These are phyloP conservation scores for Talaromyces funiculosus DNA, from an alignment of 2,329 filamentous ascomycete genomes.

Conservation along the genomic window DNA sequence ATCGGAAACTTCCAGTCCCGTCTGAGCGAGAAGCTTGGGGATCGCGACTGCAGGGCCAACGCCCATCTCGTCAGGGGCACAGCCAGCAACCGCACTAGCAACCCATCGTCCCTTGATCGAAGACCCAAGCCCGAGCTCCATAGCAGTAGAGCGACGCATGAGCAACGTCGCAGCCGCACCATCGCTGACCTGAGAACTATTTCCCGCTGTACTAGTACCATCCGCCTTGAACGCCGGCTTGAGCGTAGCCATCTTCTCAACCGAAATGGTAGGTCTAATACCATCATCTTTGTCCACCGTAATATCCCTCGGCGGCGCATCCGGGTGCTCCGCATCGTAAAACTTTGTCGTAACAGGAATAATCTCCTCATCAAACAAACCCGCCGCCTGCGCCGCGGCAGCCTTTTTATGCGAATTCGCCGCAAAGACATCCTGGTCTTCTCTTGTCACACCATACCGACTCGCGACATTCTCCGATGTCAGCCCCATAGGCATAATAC, in stretches of 20 bases:
- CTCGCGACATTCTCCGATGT: slow-evolving; percentile 84
- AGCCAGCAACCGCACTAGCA: slow-evolving; percentile 68
- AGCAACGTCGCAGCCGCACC: slow-evolving; percentile 78
- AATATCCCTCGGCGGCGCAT: slow-evolving; percentile 53
- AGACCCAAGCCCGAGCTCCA: slow-evolving; percentile 61
- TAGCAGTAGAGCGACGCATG: slow-evolving; percentile 77
- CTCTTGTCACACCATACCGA: slow-evolving; percentile 65
- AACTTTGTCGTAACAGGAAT: slow-evolving; percentile 70
- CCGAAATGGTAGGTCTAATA: slow-evolving; percentile 61
- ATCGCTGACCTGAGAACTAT: slow-evolving; percentile 78
- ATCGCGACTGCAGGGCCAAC: slow-evolving; percentile 82
- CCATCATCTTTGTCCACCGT: slow-evolving; percentile 77
- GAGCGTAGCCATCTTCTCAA: slow-evolving; percentile 68
- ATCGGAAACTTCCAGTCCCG: slow-evolving; percentile 62
- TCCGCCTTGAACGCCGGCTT: slow-evolving; percentile 78
- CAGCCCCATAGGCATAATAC: slow-evolving; percentile 89
- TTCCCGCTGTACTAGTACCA: slow-evolving; percentile 78
- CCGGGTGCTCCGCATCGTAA: slow-evolving; percentile 57
- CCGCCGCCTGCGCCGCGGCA: slow-evolving; percentile 60
- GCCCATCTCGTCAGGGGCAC: slow-evolving; percentile 88
- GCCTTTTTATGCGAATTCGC: slow-evolving; percentile 69
- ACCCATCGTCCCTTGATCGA: slow-evolving; percentile 80
- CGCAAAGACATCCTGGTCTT: slow-evolving; percentile 79
- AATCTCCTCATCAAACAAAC: slow-evolving; percentile 72
- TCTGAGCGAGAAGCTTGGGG: slow-evolving; percentile 67